Base-by-base conservation (phyloP, 176 grass and related monocot species). In the Musa acuminata region DNA sequence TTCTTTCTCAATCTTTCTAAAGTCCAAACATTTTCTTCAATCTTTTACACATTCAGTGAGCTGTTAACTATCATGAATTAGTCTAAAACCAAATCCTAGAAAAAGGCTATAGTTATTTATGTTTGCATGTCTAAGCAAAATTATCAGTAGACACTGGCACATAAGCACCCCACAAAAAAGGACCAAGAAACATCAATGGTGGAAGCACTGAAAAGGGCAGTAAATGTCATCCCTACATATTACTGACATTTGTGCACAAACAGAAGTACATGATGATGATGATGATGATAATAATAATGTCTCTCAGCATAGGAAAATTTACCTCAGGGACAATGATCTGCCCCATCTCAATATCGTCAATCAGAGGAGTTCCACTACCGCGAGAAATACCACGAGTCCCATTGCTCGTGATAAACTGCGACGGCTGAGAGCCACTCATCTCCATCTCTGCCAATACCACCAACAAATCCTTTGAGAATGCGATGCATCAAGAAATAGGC, bases 271-370 rank as follows among this genome's bases (percentile, higher is more conserved):
- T 23, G 12, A 55, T 57, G 12, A 17, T 60, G 13, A 13, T 17
- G 13, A 19, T 60, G n/a, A 16, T 19, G 20, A 14, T 11, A 48
- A 77, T 11, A 13, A 52, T 7, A 62, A 65, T 53, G 43, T 62
- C 26, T 79, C 62, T 67, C 1, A 13, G 68, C 43, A 62, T 63
- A 7, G 8, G 86, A 82, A 24, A 73, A 14, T 53, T 87, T 91
- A 98, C 95, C 95, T 91, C 95, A 49, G 85, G 84, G 67, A 98
- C 90, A 19, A 93, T 69, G 77, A 98, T 87, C 80, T 98, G 95
- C 75, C 93, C 85, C 21, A 75, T 86, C 88, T 93, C 90, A 51
- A 93, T 91, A 79, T 65, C 87, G 35, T 93, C 88, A 8, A 98
- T 98, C 19, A 98, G 87, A 78, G 90, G 95, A 2, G 71, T 64